Evolutionary conservation across 2,329 filamentous ascomycete genomes (phyloP).

Genomic region (Aspergillus pseudotamarii): DNA sequence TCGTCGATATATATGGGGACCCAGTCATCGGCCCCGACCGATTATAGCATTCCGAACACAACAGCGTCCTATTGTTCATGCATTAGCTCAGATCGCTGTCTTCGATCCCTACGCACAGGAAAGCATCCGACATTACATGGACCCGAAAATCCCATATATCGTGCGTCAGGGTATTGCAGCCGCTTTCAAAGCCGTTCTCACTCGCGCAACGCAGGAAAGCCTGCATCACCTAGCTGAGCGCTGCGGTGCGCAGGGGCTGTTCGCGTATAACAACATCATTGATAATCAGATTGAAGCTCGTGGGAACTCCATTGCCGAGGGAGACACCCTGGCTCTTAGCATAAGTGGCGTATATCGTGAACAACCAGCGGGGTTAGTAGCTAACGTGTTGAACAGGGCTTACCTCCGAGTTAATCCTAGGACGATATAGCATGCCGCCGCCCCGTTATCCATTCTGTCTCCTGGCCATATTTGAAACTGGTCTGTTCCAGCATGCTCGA

Average conservation of each 20-base stretch:
- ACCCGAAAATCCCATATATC: background rate
- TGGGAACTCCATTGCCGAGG: conserved; percentile 19
- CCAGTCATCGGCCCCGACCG: conserved; percentile 12
- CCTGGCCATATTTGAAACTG: conserved; percentile 22
- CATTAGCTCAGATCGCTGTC: conserved; percentile 22
- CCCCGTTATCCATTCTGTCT: conserved; percentile 13
- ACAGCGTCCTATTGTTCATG: conserved; percentile 25
- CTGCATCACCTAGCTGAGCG: conserved; percentile 13
- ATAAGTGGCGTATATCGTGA: conserved; percentile 19
- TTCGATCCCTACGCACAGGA: conserved; percentile 19
- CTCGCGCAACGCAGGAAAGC: conserved; percentile 11
- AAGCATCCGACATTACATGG: background rate
- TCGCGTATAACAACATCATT: conserved; percentile 17
- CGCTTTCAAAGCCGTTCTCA: conserved; percentile 17
- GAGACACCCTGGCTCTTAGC: conserved; percentile 20
- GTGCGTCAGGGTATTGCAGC: conserved; percentile 12
- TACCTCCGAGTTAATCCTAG: conserved; percentile 26
- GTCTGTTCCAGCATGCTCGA: conserved; percentile 10
- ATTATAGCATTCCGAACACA: conserved; percentile 28
- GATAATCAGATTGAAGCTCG: conserved; percentile 15
- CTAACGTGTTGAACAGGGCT: conserved; percentile 18
- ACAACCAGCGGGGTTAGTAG: background rate
- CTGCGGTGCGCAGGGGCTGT: conserved; percentile 20
- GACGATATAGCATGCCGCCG: conserved; percentile 23
- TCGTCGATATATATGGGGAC: conserved; percentile 18